Percentiles rank a stretch among this genome's conserved stretches.
Evolutionary conservation across 495 filamentous ascomycete species (phyloP).

Genomic region (Tuber brumale): DNA sequence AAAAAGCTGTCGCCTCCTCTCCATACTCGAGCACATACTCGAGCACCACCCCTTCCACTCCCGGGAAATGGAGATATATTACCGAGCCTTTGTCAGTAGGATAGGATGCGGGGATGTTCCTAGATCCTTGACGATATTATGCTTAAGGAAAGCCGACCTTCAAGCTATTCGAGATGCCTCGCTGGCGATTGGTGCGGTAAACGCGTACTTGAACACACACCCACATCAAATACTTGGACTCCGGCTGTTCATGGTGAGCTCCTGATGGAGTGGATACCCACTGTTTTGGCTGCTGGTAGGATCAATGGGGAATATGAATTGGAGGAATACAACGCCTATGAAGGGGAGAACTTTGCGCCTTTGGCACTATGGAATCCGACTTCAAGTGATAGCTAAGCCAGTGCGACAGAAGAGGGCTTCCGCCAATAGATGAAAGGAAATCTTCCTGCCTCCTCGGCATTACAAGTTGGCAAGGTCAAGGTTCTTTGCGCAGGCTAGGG

Average conservation of each 20-base stretch:
- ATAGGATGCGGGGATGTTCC: conserved; percentile 43
- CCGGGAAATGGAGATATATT: conserved; percentile 46
- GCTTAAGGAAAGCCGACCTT: conserved; percentile 47
- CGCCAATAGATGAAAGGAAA: conserved; percentile 46
- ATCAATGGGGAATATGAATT: conserved; percentile 46
- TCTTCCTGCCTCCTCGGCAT: conserved; percentile 43
- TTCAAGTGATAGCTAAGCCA: conserved; percentile 39
- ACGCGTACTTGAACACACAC: conserved; percentile 38
- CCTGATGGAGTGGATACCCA: conserved; percentile 44
- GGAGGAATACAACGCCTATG: conserved; percentile 48
- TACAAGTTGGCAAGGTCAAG: conserved; percentile 42
- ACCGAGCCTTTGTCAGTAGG: conserved; percentile 42
- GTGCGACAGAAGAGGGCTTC: conserved; percentile 45
- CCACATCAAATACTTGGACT: conserved; percentile 48
- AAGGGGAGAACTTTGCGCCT: conserved; percentile 51
- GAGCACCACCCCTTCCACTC: conserved; percentile 49
- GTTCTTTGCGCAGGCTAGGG: conserved; percentile 45
- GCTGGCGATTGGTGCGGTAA: conserved; percentile 42
- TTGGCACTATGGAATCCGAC: conserved; percentile 40
- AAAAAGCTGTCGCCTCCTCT: conserved; percentile 47
- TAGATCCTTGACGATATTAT: conserved; percentile 42
- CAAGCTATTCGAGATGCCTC: conserved; percentile 48
- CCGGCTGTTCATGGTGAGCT: conserved; percentile 50
- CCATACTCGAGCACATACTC: conserved; percentile 52
- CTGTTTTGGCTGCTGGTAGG: conserved; percentile 37